Conservation (phyloP, 176 grass and related monocot species). For the Oryza meridionalis region DNA sequence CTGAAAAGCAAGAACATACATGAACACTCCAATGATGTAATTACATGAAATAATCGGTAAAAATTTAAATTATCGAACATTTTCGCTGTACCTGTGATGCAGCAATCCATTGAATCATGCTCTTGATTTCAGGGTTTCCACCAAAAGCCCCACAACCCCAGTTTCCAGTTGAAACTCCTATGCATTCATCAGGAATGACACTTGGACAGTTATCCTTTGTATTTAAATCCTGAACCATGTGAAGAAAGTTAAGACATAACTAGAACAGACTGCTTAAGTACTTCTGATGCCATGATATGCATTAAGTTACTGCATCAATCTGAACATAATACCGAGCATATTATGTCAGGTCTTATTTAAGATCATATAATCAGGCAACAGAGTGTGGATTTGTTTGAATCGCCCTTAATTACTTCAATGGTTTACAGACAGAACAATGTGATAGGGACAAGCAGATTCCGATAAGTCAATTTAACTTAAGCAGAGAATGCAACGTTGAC, state of each 20-base stretch:
- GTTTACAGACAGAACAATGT: not conserved
- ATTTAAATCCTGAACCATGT: slow-evolving; percentile 42
- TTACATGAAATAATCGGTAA: not conserved
- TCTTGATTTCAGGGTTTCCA: slow-evolving; percentile 90
- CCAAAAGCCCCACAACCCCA: slow-evolving; percentile 97
- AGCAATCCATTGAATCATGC: slow-evolving; percentile 95
- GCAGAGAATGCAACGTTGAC: not conserved
- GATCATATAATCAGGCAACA: slow-evolving; percentile 16
- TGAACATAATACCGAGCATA: not conserved
- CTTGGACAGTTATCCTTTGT: slow-evolving; percentile 31
- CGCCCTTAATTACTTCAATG: not conserved
- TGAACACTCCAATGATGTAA: not conserved
- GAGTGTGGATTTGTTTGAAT: not conserved
- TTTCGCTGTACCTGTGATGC: slow-evolving; percentile 73
- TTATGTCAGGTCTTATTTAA: not conserved
- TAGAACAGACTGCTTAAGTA: not conserved
- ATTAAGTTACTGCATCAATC: not conserved
- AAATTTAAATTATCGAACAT: not conserved
- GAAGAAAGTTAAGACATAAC: slow-evolving; percentile 7
- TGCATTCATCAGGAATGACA: slow-evolving; percentile 31
- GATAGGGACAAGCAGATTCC: not conserved
- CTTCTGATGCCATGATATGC: not conserved
- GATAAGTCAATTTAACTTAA: not conserved
- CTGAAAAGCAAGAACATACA: slow-evolving; percentile 46
- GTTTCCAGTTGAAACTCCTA: slow-evolving; percentile 93